Conservation (phyloP, 2,329 filamentous ascomycete species). For the Didymella keratinophila region DNA sequence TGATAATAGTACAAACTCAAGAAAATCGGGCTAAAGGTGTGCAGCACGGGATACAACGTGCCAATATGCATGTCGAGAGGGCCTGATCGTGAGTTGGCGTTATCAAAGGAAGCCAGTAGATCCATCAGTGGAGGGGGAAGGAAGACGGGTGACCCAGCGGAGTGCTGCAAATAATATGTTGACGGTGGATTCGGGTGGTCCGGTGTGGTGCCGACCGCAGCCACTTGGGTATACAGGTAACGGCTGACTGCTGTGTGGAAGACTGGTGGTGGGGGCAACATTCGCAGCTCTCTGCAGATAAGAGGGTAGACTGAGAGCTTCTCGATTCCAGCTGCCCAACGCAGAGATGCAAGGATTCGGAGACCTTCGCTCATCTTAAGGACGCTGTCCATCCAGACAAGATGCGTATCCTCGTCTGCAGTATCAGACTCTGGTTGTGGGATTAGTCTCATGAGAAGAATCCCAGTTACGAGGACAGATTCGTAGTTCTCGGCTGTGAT, state of each 20-base stretch:
- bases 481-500: conserved; percentile 47
- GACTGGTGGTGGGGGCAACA: conserved; percentile 39
- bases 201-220: conserved; percentile 30
- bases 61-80: conserved; percentile 33
- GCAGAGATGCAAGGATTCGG: conserved; percentile 39
- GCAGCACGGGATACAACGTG: conserved; percentile 37
- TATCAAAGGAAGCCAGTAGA: conserved; percentile 29
- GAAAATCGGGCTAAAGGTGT: conserved; percentile 44
- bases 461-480: conserved; percentile 37
- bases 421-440: conserved; percentile 22
- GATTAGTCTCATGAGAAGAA: conserved; percentile 36
- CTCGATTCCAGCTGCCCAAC: conserved; percentile 44
- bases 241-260: conserved; percentile 21
- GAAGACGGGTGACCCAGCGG: conserved; percentile 30
- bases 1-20: conserved; percentile 45
- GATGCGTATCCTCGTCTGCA: conserved; percentile 21
- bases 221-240: conserved; percentile 22
- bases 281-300: conserved; percentile 38
- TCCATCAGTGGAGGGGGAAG: conserved; percentile 39
- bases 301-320: conserved; percentile 42
- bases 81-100: conserved; percentile 18
- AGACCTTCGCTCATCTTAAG: conserved; percentile 45
- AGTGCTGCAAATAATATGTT: conserved; percentile 28
- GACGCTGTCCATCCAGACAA: conserved; percentile 37
- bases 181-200: conserved; percentile 38